Percentiles rank a stretch among this genome's conserved stretches.
Evolutionary conservation across 2,329 filamentous ascomycete species (phyloP).

Genomic region (Talaromyces sp.): DNA sequence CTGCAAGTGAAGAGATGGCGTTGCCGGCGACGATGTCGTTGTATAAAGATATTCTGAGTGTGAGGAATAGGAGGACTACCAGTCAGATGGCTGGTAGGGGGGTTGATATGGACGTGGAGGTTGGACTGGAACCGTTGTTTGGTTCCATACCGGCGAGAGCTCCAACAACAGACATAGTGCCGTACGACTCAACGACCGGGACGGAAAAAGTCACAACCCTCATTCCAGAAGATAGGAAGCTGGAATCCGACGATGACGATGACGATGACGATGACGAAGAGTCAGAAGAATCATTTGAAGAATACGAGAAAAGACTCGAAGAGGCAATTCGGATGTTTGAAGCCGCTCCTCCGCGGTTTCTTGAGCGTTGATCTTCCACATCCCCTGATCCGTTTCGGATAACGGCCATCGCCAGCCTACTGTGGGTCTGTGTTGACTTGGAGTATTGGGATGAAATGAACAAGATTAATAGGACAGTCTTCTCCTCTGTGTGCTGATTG

Average conservation of each 20-base stretch:
- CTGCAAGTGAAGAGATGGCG: slow-evolving; percentile 13
- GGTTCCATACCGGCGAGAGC: neutral
- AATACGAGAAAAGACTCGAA: slow-evolving; percentile 23
- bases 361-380: slow-evolving; percentile 15
- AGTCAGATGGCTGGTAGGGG: neutral
- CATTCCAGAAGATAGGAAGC: neutral
- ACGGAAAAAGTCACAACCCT: neutral
- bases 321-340: slow-evolving; percentile 22
- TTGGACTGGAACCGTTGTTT: neutral
- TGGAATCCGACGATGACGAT: neutral
- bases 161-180: neutral
- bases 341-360: slow-evolving; percentile 21
- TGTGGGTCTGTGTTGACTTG: too few species aligned
- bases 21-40: slow-evolving; percentile 14
- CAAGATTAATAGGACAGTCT: too few species aligned
- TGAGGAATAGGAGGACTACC: slow-evolving; percentile 16
- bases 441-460: too few species aligned
- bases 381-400: too few species aligned
- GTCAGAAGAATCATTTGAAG: slow-evolving; percentile 16
- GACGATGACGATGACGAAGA: slow-evolving; percentile 18
- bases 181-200: neutral
- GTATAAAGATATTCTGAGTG: slow-evolving; percentile 23
- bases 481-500: too few species aligned
- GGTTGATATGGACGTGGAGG: neutral
- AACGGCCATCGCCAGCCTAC: too few species aligned